Evolutionary conservation across 116 monocot species (phyloP).

Genomic region (Trichopus zeylanicus): DNA sequence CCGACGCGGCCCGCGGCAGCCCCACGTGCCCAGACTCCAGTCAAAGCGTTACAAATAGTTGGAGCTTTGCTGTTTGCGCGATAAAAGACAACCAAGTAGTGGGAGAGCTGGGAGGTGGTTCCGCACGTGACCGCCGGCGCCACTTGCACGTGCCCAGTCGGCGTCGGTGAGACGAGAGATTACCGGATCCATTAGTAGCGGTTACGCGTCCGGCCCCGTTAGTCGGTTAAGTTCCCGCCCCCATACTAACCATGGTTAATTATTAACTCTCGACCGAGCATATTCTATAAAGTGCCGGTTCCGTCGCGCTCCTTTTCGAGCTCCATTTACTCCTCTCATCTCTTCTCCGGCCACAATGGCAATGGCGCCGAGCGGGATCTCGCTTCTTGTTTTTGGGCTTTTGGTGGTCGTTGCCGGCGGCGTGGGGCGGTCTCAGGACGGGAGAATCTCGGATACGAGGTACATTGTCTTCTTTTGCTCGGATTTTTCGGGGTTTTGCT

Average conservation of each 20-base stretch:
- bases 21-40: too few species aligned
- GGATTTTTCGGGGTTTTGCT: not conserved
- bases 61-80: not conserved
- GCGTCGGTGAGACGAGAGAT: not conserved
- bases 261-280: not conserved
- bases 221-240: not conserved
- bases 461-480: not conserved
- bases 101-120: too few species aligned
- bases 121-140: not conserved
- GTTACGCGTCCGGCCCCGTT: not conserved
- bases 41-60: not conserved
- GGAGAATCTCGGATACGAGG: not conserved
- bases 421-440: not conserved
- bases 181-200: not conserved
- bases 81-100: not conserved
- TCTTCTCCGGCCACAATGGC: not conserved
- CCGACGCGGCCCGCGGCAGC: too few species aligned
- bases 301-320: not conserved
- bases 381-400: not conserved
- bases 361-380: not conserved
- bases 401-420: not conserved
- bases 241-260: not conserved
- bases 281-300: not conserved
- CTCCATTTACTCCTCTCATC: not conserved
- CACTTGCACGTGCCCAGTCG: not conserved